Evolutionary conservation across 2,329 filamentous ascomycete genomes (phyloP).

Genomic region (Beauveria medogensis): DNA sequence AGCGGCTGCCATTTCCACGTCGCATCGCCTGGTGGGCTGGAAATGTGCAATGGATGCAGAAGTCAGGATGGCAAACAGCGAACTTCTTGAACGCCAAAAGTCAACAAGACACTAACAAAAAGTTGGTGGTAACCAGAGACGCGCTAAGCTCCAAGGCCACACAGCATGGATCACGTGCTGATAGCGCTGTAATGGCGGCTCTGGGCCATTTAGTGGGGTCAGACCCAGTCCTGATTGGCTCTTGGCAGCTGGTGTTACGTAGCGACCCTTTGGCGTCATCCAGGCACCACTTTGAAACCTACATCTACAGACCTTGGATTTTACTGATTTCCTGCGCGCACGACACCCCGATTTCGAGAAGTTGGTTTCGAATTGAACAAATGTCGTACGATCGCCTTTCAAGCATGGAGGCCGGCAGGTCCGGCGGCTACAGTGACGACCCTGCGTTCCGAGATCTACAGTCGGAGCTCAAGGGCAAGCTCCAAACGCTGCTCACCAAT

Average conservation of each 20-base stretch:
- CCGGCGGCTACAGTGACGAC: constrained; percentile 80
- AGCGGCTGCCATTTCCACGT: constrained; percentile 42
- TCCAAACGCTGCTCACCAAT: constrained; percentile 83
- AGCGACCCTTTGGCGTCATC: constrained; percentile 15
- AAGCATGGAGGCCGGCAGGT: constrained; percentile 69
- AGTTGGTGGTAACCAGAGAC: constrained; percentile 3
- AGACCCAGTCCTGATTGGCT: neutral
- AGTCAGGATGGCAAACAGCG: neutral
- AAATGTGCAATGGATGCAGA: constrained; percentile 18
- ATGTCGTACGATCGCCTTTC: constrained; percentile 94
- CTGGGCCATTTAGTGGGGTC: neutral
- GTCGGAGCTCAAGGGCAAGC: constrained; percentile 73
- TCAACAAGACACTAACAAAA: constrained; percentile 10
- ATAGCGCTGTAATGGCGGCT: neutral
- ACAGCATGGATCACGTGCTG: constrained; percentile 5
- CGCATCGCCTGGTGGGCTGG: constrained; percentile 30
- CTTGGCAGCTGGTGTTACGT: constrained; percentile 4
- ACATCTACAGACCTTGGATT: constrained; percentile 7
- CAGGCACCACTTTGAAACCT: constrained; percentile 17
- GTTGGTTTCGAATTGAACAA: neutral
- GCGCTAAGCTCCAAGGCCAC: constrained; percentile 12
- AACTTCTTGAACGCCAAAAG: neutral
- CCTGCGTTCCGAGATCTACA: constrained; percentile 84
- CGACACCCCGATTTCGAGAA: neutral
- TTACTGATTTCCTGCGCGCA: neutral